Evolutionary conservation across 2,329 filamentous ascomycete genomes (phyloP), one percentile per base, ranked within the genome.

Genomic region (Juglanconis juglandina): DNA sequence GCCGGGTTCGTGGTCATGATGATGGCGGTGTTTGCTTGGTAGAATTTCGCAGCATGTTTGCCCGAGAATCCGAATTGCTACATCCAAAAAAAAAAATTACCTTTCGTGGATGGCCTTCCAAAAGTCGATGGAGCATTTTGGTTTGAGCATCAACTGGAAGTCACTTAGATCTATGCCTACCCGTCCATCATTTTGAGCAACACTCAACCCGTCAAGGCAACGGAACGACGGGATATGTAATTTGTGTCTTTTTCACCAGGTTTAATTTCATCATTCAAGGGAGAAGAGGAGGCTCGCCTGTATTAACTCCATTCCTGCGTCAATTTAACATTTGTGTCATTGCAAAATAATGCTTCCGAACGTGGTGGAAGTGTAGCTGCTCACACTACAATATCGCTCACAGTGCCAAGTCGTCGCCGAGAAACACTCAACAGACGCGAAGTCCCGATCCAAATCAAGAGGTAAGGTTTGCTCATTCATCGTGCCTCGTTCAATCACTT

Each of bases 151-250:
- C n/a, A 42, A 52, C 10, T 10, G 52, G 6, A 44, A 37, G n/a
- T 59, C 58, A 37, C 42, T 59, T 46, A 30, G n/a, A 53, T 58
- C 49, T 47, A 44, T 11, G 7, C 35, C 33, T 57, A 33, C 34
- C 30, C 30, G 42, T 57, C 34, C 35, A 34, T 32, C 48, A 34
- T 50, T 33, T 39, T 11, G 49, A 35, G 30, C 48, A 42, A 42
- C 10, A 11, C 39, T 7, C 10, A 42, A 14, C 10, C 39, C n/a
- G 39, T 42, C 4, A 42, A 42, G 10, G 10, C 4, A 42, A 11
- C 5, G 4, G 10, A 42, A 42, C 11, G 10, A 42, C 39, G 39
- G 39, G 10, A 42, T 5, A 11, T 42, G 39, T 11, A 42, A 42
- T 5, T 14, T 39, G 37, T 39, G 8, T 39, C 3, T 8, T 39